phyloP scores from a whole-genome alignment of 371 early-diverging fungal genomes.

The Parasitella parasitica region DNA sequence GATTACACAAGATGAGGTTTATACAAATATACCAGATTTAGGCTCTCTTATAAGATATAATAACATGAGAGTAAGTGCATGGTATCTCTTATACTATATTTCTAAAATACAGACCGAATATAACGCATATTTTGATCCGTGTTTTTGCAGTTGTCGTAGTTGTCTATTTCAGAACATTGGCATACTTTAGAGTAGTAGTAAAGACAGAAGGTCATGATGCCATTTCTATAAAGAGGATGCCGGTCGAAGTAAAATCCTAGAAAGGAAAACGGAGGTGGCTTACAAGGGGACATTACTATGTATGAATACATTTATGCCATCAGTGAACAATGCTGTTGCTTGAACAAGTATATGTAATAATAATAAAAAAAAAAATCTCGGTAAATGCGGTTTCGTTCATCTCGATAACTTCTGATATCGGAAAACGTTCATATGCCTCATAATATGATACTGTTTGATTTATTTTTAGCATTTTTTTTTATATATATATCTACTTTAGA shows the following conservation, averaged over 20 bases:
- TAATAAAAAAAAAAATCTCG: too few relatives aligned
- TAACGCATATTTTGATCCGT: too few relatives aligned
- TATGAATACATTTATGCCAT: neutral
- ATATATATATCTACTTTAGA: neutral
- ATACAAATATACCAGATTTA: neutral
- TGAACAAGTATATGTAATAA: too few relatives aligned
- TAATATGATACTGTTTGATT: neutral
- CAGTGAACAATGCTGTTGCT: neutral
- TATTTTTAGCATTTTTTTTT: conserved; percentile 1
- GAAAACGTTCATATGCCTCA: neutral
- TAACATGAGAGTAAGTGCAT: neutral
- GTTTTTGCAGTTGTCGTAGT: neutral
- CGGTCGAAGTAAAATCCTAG: neutral
- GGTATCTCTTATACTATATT: too few relatives aligned
- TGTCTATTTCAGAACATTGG: neutral
- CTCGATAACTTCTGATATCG: neutral
- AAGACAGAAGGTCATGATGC: conserved; percentile 1
- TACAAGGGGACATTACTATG: conserved; percentile 3
- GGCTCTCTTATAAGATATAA: neutral
- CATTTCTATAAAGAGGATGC: neutral
- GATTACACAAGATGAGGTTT: neutral
- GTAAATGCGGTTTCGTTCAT: too few relatives aligned
- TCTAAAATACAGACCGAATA: too few relatives aligned
- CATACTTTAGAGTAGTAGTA: neutral
- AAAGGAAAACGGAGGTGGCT: conserved; percentile 15